A percentile compares a stretch with the other conserved stretches of the same genome.
Evolutionary conservation across 2,329 filamentous ascomycete genomes (phyloP).

Genomic region (Colletotrichum tofieldiae): DNA sequence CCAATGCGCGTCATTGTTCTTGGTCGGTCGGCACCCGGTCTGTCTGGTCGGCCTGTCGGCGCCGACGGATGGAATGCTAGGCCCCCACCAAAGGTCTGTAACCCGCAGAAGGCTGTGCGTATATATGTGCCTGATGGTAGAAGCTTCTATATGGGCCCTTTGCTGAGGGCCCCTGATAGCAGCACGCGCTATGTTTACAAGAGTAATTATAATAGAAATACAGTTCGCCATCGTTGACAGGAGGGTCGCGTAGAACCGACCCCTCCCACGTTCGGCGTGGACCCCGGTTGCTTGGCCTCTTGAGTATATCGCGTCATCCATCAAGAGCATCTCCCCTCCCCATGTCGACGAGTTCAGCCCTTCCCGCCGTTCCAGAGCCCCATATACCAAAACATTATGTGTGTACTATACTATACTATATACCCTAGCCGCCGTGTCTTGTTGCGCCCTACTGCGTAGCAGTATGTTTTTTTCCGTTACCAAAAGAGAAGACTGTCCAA

Average conservation of each 20-base stretch:
- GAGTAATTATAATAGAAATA: conserved; percentile 8
- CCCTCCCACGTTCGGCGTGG: conserved; percentile 4
- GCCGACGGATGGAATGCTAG: neutral
- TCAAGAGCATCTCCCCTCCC: conserved; percentile 16
- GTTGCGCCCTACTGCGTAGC: neutral
- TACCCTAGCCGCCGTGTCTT: neutral
- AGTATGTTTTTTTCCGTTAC: neutral
- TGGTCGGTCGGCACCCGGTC: conserved; percentile 11
- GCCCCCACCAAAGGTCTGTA: neutral
- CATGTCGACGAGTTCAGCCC: conserved; percentile 10
- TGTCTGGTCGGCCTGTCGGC: neutral
- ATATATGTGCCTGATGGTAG: neutral
- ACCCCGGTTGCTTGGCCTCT: neutral
- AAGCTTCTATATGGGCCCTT: neutral
- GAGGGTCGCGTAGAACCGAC: conserved; percentile 6
- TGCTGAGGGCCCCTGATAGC: neutral
- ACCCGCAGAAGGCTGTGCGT: conserved; percentile 10
- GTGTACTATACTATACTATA: neutral
- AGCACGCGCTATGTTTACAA: conserved; percentile 11
- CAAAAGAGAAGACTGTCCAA: conserved; percentile 10
- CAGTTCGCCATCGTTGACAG: conserved; percentile 8
- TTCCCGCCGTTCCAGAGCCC: conserved; percentile 33
- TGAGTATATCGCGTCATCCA: conserved; percentile 42
- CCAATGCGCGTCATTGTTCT: conserved; percentile 22
- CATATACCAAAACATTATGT: neutral